A percentile compares a stretch with the other conserved stretches of the same genome.
These are phyloP conservation scores for Iris macrosiphon DNA, from an alignment of 106 monocot genomes.

Conservation along the genomic window DNA sequence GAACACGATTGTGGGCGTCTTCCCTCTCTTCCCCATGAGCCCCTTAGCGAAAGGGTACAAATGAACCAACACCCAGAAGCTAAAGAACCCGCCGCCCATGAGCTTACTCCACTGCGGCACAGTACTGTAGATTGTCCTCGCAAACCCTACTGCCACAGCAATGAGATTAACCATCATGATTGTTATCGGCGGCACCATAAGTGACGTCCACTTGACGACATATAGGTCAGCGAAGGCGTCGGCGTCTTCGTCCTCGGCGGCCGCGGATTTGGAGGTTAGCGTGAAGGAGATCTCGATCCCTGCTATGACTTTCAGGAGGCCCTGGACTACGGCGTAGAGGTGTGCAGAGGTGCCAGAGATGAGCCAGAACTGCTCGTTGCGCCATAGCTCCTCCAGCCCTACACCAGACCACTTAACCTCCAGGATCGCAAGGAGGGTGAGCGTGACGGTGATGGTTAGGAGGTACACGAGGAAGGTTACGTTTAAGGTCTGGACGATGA, in stretches of 20 bases:
- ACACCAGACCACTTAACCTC: slow-evolving; percentile 88
- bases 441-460: slow-evolving; percentile 63
- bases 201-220: slow-evolving; percentile 75
- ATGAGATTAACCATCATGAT: slow-evolving; percentile 92
- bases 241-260: slow-evolving; percentile 51
- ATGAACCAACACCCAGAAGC: slow-evolving; percentile 82
- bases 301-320: slow-evolving; percentile 69
- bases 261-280: slow-evolving; percentile 64
- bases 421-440: slow-evolving; percentile 58
- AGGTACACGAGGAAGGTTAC: slow-evolving; percentile 77
- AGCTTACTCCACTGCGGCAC: slow-evolving; percentile 69
- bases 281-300: slow-evolving; percentile 94
- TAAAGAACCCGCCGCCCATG: slow-evolving; percentile 73
- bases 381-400: slow-evolving; percentile 82
- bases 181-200: slow-evolving; percentile 81
- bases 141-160: slow-evolving; percentile 63
- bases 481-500: slow-evolving; percentile 70
- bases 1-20: slow-evolving; percentile 78
- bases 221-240: slow-evolving; percentile 75
- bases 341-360: slow-evolving; percentile 89
- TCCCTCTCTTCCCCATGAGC: slow-evolving; percentile 73
- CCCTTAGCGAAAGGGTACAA: slow-evolving; percentile 76
- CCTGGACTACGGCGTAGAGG: slow-evolving; percentile 74
- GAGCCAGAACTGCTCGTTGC: slow-evolving; percentile 96
- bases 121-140: slow-evolving; percentile 63